Conservation (phyloP, 108 stramenopile species). For the Cafeteria roenbergensis region DNA sequence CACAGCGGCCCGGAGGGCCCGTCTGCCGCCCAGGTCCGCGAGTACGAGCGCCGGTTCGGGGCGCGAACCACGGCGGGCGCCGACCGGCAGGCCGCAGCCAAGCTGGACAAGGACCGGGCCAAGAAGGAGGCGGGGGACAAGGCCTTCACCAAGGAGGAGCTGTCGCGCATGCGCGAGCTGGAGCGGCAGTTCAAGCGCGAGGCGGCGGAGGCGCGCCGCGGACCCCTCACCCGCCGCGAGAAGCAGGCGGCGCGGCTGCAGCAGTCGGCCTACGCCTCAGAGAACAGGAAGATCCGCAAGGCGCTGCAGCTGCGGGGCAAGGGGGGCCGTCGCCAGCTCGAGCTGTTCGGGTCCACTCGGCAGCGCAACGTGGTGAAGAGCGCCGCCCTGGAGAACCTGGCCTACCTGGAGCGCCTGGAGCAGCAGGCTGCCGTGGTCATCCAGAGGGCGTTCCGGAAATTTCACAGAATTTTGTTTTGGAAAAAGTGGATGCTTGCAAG, state of each 20-base stretch:
- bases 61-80: conserved; percentile 21
- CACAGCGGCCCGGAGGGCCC: not conserved
- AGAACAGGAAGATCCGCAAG: not conserved
- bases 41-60: conserved; percentile 11
- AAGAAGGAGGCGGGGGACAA: not conserved
- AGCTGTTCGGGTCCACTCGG: not conserved
- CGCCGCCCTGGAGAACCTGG: not conserved
- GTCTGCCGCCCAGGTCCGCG: conserved; percentile 11
- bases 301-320: not conserved
- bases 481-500: not conserved
- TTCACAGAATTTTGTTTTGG: not conserved
- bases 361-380: not conserved
- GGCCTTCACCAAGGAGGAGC: conserved; percentile 7
- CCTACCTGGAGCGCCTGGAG: not conserved
- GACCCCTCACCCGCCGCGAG: not conserved
- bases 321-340: not conserved
- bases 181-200: not conserved
- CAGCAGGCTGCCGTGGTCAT: not conserved
- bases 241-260: not conserved
- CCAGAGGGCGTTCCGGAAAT: not conserved
- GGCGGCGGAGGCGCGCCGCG: not conserved
- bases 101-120: not conserved
- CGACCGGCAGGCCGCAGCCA: conserved; percentile 7
- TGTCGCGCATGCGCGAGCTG: conserved; percentile 12
- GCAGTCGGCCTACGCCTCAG: not conserved